phyloP scores from a whole-genome alignment of 495 filamentous ascomycete species.

The Aspergillus kassunensis region DNA sequence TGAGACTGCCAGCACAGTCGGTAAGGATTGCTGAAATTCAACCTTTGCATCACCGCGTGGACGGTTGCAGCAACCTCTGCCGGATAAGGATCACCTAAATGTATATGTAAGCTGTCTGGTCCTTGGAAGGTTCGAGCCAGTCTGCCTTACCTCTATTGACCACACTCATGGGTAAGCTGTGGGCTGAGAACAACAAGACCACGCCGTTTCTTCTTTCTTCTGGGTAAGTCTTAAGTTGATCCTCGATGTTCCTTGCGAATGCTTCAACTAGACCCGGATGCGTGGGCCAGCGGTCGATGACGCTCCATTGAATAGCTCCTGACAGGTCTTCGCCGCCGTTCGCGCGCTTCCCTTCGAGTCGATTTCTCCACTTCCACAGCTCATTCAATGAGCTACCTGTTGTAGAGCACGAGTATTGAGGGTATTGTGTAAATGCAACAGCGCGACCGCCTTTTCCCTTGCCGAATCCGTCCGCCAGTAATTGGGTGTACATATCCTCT shows the following conservation, averaged over 20 bases:
- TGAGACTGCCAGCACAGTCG: slow-evolving; percentile 97
- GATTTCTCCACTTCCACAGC: slow-evolving; percentile 91
- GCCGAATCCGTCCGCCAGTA: slow-evolving; percentile 87
- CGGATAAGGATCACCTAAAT: slow-evolving; percentile 84
- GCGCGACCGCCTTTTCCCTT: slow-evolving; percentile 82
- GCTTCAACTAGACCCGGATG: slow-evolving; percentile 88
- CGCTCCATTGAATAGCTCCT: slow-evolving; percentile 88
- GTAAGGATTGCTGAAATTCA: slow-evolving; percentile 84
- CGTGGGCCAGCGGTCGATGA: slow-evolving; percentile 95
- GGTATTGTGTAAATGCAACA: slow-evolving; percentile 97
- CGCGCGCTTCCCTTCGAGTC: slow-evolving; percentile 72
- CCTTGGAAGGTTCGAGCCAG: neutral
- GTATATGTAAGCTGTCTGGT: neutral
- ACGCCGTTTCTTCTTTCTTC: slow-evolving; percentile 71
- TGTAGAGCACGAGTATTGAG: slow-evolving; percentile 98
- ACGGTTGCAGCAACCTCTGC: slow-evolving; percentile 97
- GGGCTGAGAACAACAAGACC: slow-evolving; percentile 88
- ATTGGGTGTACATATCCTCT: slow-evolving; percentile 78
- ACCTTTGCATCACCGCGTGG: slow-evolving; percentile 87
- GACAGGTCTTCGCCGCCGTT: slow-evolving; percentile 44
- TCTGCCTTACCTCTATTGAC: slow-evolving; percentile 71
- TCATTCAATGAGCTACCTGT: slow-evolving; percentile 96
- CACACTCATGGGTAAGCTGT: slow-evolving; percentile 94
- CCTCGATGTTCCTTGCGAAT: slow-evolving; percentile 86
- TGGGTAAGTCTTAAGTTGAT: slow-evolving; percentile 75